phyloP scores from a whole-genome alignment of 768 basidiomycete species.

The Rhizopogon vinicolor region DNA sequence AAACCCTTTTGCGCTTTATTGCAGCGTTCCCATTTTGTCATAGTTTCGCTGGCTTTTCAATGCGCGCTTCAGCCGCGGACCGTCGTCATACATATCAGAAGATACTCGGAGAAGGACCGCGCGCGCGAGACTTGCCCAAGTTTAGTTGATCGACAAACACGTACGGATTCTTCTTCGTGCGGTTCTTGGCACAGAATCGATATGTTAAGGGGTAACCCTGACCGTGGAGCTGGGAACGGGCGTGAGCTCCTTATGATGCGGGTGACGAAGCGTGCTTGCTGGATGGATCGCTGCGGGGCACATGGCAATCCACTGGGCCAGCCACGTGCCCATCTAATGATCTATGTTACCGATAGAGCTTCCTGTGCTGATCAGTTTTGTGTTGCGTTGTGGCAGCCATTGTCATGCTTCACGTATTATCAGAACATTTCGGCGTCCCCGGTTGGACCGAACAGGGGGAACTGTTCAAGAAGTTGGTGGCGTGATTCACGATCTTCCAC shows the following conservation, averaged over 20 bases:
- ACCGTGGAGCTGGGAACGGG: neutral
- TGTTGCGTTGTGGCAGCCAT: neutral
- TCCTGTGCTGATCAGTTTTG: neutral
- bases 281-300: neutral
- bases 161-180: neutral
- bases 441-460: neutral
- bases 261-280: neutral
- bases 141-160: neutral
- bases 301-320: neutral
- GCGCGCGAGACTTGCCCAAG: neutral
- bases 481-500: slow-evolving; percentile 12
- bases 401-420: neutral
- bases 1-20: too few relatives aligned
- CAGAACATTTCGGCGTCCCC: neutral
- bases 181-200: neutral
- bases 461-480: neutral
- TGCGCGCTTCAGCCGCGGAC: neutral
- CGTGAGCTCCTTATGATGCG: neutral
- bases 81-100: neutral
- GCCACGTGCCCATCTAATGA: neutral
- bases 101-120: neutral
- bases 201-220: neutral
- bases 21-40: neutral
- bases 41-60: neutral
- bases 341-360: neutral